phyloP scores from a whole-genome alignment of 1,284 basidiomycete genomes.

The Cystobasidium sp. region DNA sequence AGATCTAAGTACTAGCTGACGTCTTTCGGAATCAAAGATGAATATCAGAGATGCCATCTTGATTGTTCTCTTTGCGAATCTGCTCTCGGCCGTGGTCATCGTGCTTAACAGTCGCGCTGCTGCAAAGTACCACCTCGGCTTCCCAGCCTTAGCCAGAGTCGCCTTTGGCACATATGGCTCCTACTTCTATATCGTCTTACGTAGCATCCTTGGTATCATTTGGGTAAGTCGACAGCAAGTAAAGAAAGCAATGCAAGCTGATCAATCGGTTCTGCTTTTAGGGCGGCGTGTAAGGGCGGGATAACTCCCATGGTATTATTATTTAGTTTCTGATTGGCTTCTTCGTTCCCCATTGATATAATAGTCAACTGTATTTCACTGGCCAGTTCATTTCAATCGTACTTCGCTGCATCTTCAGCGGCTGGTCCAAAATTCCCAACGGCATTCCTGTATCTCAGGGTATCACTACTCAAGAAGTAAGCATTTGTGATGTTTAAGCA shows the following conservation, averaged over 20 bases:
- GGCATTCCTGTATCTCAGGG: constrained; percentile 51
- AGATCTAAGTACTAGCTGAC: not conserved
- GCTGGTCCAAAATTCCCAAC: constrained; percentile 54
- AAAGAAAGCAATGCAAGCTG: not conserved
- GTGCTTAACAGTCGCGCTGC: constrained; percentile 51
- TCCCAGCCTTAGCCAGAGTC: constrained; percentile 54
- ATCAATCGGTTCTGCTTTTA: not conserved
- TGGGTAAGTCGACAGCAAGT: constrained; percentile 47
- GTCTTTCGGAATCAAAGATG: constrained; percentile 6
- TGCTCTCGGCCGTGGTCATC: constrained; percentile 41
- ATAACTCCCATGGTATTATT: no score
- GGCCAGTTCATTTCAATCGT: constrained; percentile 55
- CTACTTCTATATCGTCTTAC: constrained; percentile 56
- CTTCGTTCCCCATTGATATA: no score
- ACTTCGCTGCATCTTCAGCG: constrained; percentile 51
- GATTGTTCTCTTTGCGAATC: constrained; percentile 43
- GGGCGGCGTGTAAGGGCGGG: constrained; percentile 54
- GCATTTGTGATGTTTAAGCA: no score
- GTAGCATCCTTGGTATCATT: constrained; percentile 53
- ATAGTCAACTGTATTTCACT: constrained; percentile 49
- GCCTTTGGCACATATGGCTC: constrained; percentile 56
- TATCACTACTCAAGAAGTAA: constrained; percentile 49
- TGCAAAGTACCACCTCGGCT: constrained; percentile 56
- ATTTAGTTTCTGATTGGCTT: constrained; percentile 34
- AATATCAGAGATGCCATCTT: constrained; percentile 35